Base-by-base conservation (phyloP, 306 rosid genomes). In the Oxytropis ochrocephala region DNA sequence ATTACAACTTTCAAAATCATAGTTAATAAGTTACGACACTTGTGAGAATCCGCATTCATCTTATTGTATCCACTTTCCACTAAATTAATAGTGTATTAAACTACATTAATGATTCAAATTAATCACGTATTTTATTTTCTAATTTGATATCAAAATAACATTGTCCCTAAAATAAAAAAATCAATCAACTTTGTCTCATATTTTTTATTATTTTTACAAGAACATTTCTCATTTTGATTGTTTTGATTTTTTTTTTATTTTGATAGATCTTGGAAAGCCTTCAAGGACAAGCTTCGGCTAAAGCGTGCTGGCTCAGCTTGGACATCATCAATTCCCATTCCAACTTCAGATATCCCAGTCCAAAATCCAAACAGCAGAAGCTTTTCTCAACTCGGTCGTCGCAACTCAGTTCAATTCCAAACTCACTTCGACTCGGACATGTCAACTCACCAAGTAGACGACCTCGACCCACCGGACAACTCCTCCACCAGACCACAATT, bases 251-350 rank as follows among this genome's bases (percentile, higher is more conserved):
- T 3, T 3, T 8, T 57, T 35, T 17, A 61, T 39, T 35, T 19
- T 71, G n/a, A 46, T 36, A 84, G 78, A 47, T 68, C 95, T 21
- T 90, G 97, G 98, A 90, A 83, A 55, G 69, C 80, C 38, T 85
- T 94, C 79, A 90, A 75, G 53, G 95, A 90, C 71, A 87, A 83
- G 71, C 81, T 94, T 54, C 81, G 86, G 13, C 82, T 88, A 7
- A 90, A 86, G 58, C 87, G 86, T 11, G 75, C 85, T 50, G 93
- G 96, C 7, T 72, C 93, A 16, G 83, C 93, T 74, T 88, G 96
- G 98, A 76, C 81, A 39, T 80, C 93, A 11, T 55, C 96, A 6
- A 75, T 86, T 19, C 83, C 55, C 2, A 75, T 86, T 56, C 89
- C 96, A 0, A 69, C 89, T 49, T 85, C 95, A 4, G 96, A 88